These are phyloP conservation scores for Neobulgaria alba DNA, from an alignment of 2,329 filamentous ascomycete species.

Conservation along the genomic window DNA sequence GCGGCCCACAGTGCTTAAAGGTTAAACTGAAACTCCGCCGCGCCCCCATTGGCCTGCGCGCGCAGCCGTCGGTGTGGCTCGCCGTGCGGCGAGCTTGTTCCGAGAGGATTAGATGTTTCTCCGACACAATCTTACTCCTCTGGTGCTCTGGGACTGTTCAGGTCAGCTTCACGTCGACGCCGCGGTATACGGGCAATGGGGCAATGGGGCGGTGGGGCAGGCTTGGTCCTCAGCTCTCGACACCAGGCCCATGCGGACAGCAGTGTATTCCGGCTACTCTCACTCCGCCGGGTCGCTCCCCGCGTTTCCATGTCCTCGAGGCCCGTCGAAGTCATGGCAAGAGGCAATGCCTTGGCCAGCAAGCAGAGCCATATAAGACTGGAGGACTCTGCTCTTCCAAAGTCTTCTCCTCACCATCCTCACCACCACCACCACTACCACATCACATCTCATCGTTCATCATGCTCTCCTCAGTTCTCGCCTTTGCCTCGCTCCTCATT, in stretches of 20 bases:
- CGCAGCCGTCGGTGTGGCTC: slow-evolving; percentile 4
- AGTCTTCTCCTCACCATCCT: slow-evolving; percentile 10
- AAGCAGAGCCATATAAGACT: slow-evolving; percentile 20
- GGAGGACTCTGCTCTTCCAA: slow-evolving; percentile 1
- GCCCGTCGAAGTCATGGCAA: slow-evolving; percentile 1
- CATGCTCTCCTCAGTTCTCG: slow-evolving; percentile 29
- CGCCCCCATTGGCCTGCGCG: slow-evolving; percentile 4
- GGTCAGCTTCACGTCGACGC: slow-evolving; percentile 1
- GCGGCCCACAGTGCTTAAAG: too few relatives aligned
- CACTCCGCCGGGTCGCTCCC: slow-evolving; percentile 21
- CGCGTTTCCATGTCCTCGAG: slow-evolving; percentile 19
- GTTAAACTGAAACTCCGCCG: not conserved
- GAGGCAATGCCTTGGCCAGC: slow-evolving; percentile 1
- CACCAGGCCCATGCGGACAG: slow-evolving; percentile 6
- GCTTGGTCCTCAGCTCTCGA: slow-evolving; percentile 10
- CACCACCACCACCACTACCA: slow-evolving; percentile 7
- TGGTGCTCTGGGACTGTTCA: slow-evolving; percentile 1
- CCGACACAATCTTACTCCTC: slow-evolving; percentile 15
- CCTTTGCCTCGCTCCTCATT: slow-evolving; percentile 36
- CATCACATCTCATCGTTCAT: slow-evolving; percentile 11
- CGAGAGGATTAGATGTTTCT: slow-evolving; percentile 13
- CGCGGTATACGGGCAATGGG: slow-evolving; percentile 11
- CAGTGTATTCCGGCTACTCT: slow-evolving; percentile 16
- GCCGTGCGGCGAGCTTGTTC: slow-evolving; percentile 11
- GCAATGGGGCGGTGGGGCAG: slow-evolving; percentile 6